phyloP scores from a whole-genome alignment of 257 asterid genomes.

The Solanum corneliomulleri region DNA sequence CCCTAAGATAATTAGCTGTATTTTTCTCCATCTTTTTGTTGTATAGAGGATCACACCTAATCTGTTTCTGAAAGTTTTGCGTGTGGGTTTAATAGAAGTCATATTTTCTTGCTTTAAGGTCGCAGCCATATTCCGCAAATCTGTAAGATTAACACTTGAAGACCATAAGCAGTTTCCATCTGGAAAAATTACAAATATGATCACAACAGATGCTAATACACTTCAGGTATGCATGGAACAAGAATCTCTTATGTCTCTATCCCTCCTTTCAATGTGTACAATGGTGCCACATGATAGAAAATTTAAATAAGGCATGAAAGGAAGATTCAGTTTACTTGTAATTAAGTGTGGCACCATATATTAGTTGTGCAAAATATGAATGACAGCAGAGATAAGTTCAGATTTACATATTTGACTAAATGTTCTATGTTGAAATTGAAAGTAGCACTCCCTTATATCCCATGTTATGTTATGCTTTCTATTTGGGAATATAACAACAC shows the following conservation, averaged over 20 bases:
- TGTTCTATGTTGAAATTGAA: neutral
- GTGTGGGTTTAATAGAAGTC: neutral
- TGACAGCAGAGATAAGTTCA: neutral
- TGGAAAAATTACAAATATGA: conserved; percentile 79
- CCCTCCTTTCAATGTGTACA: neutral
- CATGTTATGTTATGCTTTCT: neutral
- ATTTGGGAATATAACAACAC: neutral
- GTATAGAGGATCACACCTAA: neutral
- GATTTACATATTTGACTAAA: neutral
- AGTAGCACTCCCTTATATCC: neutral
- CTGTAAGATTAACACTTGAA: conserved; percentile 77
- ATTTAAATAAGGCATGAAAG: neutral
- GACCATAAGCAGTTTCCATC: conserved; percentile 61
- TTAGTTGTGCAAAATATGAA: neutral
- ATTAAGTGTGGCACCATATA: neutral
- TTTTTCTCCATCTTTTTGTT: neutral
- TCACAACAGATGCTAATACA: conserved; percentile 81
- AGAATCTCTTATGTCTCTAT: neutral
- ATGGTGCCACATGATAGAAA: neutral
- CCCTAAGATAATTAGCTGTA: neutral
- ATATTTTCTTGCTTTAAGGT: conserved; percentile 22
- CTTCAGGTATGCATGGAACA: conserved; percentile 54
- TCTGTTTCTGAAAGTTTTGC: neutral
- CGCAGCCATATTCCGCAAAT: conserved; percentile 71
- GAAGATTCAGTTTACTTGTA: neutral